These are phyloP conservation scores for Alternaria rosae DNA, from an alignment of 2,329 filamentous ascomycete species.

Conservation along the genomic window DNA sequence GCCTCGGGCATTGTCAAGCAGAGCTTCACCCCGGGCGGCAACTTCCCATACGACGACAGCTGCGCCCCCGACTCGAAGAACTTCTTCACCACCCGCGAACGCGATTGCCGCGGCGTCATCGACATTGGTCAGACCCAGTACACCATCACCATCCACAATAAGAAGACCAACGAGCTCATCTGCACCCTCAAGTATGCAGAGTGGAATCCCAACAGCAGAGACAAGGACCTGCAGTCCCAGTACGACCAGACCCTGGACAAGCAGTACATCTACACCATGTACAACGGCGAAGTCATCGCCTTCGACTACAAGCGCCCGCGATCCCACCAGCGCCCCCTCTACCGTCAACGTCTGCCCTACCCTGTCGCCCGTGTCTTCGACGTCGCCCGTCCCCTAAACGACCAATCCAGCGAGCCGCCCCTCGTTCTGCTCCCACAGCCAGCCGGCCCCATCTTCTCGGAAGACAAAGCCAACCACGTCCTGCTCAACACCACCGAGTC, in stretches of 20 bases:
- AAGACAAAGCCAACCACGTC: conserved; percentile 58
- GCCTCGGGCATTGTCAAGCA: conserved; percentile 82
- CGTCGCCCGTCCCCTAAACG: conserved; percentile 75
- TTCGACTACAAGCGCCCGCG: conserved; percentile 70
- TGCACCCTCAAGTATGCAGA: conserved; percentile 93
- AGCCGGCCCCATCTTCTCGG: conserved; percentile 63
- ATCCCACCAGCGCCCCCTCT: conserved; percentile 39
- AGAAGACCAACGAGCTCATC: conserved; percentile 74
- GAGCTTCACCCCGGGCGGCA: conserved; percentile 79
- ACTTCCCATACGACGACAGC: conserved; percentile 73
- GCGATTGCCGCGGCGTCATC: conserved; percentile 79
- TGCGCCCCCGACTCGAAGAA: conserved; percentile 70
- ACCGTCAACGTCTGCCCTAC: conserved; percentile 69
- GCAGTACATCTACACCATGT: conserved; percentile 85
- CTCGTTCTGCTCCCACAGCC: conserved; percentile 89
- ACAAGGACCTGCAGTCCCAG: conserved; percentile 84
- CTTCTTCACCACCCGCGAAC: conserved; percentile 58
- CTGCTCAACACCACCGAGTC: conserved; percentile 86
- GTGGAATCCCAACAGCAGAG: conserved; percentile 91
- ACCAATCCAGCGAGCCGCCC: conserved; percentile 72
- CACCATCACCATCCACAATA: conserved; percentile 82
- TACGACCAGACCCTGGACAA: conserved; percentile 83
- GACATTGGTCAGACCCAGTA: conserved; percentile 90
- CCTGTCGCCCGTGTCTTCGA: conserved; percentile 91
- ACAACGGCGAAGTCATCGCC: conserved; percentile 83